Evolutionary conservation across 371 early-diverging fungal genomes (phyloP).

Genomic region (Parasitella parasitica): DNA sequence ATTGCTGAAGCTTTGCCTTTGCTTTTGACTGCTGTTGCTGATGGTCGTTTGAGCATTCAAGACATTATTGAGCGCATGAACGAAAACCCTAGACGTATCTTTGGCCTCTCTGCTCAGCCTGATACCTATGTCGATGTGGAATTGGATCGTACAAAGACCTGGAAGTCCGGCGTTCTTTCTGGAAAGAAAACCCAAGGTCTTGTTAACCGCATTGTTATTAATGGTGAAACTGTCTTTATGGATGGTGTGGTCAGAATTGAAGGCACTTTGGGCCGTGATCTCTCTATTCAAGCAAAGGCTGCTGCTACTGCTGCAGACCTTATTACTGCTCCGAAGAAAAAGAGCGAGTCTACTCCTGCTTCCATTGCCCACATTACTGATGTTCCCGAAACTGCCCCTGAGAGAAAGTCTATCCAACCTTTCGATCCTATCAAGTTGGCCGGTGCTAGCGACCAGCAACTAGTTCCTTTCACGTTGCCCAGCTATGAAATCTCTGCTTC

Average conservation of each 20-base stretch:
- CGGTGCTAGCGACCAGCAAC: slow-evolving; percentile 37
- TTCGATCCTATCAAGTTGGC: slow-evolving; percentile 34
- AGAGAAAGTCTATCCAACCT: slow-evolving; percentile 19
- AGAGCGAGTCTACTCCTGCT: slow-evolving; percentile 61
- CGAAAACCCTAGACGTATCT: slow-evolving; percentile 86
- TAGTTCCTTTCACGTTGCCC: slow-evolving; percentile 34
- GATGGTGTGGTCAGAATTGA: slow-evolving; percentile 68
- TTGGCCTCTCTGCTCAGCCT: slow-evolving; percentile 82
- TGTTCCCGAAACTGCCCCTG: slow-evolving; percentile 20
- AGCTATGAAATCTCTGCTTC: slow-evolving; percentile 63
- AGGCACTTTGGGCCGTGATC: slow-evolving; percentile 50
- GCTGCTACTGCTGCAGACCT: slow-evolving; percentile 37
- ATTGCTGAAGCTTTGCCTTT: slow-evolving; percentile 78
- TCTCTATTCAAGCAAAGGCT: slow-evolving; percentile 52
- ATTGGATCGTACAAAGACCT: slow-evolving; percentile 55
- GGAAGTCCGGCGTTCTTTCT: slow-evolving; percentile 46
- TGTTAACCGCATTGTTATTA: slow-evolving; percentile 86
- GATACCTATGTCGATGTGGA: slow-evolving; percentile 91
- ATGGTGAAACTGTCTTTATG: slow-evolving; percentile 79
- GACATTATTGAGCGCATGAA: slow-evolving; percentile 76
- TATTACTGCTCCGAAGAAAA: slow-evolving; percentile 78
- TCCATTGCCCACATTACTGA: slow-evolving; percentile 19
- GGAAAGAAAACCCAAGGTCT: slow-evolving; percentile 55
- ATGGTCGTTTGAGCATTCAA: slow-evolving; percentile 77
- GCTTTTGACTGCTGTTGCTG: slow-evolving; percentile 79